Evolutionary conservation across 2,329 filamentous ascomycete genomes (phyloP).

Genomic region (Ophiostoma montium): DNA sequence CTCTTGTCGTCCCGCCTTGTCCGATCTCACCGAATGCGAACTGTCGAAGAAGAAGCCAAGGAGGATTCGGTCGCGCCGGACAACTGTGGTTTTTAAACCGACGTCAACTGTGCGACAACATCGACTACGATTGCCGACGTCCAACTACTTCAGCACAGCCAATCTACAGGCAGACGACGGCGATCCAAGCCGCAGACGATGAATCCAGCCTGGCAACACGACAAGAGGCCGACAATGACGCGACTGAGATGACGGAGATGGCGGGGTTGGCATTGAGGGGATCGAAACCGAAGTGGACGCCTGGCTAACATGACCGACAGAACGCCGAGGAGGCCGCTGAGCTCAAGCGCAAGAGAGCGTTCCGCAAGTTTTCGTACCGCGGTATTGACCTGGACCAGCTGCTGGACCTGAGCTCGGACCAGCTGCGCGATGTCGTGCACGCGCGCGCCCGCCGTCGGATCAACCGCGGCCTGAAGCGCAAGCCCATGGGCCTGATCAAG

Average conservation of each 20-base stretch:
- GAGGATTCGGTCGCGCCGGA: neutral
- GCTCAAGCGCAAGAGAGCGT: slow-evolving; percentile 99
- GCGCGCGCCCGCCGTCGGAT: slow-evolving; percentile 96
- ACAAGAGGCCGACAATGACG: no score
- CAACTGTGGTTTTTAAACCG: neutral
- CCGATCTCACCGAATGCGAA: neutral
- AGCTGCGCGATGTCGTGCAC: slow-evolving; percentile 98
- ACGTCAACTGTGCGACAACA: neutral
- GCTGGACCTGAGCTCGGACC: slow-evolving; percentile 94
- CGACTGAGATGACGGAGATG: neutral
- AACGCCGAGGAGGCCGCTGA: slow-evolving; percentile 63
- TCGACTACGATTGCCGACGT: neutral
- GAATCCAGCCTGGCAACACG: no score
- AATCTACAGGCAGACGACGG: no score
- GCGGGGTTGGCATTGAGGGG: no score
- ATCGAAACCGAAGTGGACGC: neutral
- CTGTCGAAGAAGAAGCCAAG: neutral
- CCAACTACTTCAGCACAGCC: neutral
- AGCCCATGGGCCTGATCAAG: slow-evolving; percentile 99
- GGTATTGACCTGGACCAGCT: slow-evolving; percentile 99
- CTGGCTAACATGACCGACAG: slow-evolving; percentile 1
- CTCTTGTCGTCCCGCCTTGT: neutral
- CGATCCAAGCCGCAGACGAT: no score
- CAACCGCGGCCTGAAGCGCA: slow-evolving; percentile 99
- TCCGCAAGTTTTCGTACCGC: slow-evolving; percentile 99